These are phyloP conservation scores for Macadamia tetraphylla DNA, from an alignment of 164 flowering plant genomes.

Conservation along the genomic window DNA sequence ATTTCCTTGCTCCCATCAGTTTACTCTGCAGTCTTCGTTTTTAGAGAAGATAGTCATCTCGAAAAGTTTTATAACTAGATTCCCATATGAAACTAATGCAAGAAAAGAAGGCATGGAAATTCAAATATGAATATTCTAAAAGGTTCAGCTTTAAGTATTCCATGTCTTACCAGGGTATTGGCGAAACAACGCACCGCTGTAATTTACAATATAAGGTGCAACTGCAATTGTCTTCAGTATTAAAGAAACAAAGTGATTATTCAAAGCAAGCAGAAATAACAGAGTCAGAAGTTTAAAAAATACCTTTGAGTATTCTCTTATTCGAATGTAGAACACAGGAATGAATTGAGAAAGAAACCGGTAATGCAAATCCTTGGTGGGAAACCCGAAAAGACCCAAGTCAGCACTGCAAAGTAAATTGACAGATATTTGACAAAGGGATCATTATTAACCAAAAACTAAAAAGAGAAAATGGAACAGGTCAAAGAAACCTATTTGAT, in stretches of 20 bases:
- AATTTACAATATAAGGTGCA: conserved; percentile 86
- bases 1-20: too few species aligned
- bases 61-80: too few species aligned
- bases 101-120: not conserved
- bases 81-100: too few species aligned
- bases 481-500: not conserved
- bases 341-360: conserved; percentile 89
- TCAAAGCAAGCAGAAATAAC: conserved; percentile 5
- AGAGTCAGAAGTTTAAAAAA: not conserved
- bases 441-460: not conserved
- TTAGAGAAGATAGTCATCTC: too few species aligned
- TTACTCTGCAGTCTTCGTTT: too few species aligned
- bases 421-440: not conserved
- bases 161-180: conserved; percentile 79
- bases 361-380: conserved; percentile 80
- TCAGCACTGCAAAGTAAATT: conserved; percentile 64
- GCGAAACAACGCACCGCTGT: conserved; percentile 91
- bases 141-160: not conserved
- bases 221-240: conserved; percentile 82
- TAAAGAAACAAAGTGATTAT: conserved; percentile 14
- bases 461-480: not conserved
- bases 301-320: conserved; percentile 97
- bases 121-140: not conserved
- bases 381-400: conserved; percentile 87
- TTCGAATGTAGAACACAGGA: conserved; percentile 85